Base-by-base conservation (phyloP, 371 early-diverging fungal species). In the Lichtheimia ramosa region DNA sequence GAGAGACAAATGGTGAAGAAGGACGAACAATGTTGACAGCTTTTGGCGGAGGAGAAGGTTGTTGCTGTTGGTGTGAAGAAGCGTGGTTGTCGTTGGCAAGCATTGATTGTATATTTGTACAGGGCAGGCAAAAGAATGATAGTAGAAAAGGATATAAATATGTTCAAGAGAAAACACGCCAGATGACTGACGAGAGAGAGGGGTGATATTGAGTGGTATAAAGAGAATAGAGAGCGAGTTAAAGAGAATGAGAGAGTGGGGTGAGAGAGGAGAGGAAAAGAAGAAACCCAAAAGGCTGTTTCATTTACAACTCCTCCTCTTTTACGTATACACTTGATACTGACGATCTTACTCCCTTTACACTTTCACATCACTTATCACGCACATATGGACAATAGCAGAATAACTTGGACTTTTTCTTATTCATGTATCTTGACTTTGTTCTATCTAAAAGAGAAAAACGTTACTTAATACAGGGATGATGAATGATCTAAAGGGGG, bases 1-100 rank as follows among this genome's bases (percentile, higher is more conserved):
- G 54, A 23, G 59, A 51, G 21, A 65, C 48, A 34, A 62, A 56
- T 48, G 62, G 62, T 39, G 62, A 59, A 41, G 62, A 62, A 51
- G 67, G 67, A 40, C 67, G 67, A 51, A 66, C 58, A 54, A 63
- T 63, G 58, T 63, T 63, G 54, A 63, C 64, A 24, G 64, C 64
- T 51, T 63, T 63, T 7, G 64, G 64, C 20, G 64, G 59, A 51
- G 42, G 54, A 23, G 53, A 56, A 51, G 43, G 56, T 28, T 14
- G 62, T 41, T 43, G 62, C 27, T 41, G 56, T 43, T 56, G 27
- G 24, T 51, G 25, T 14, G n/a, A 27, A 34, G 34, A 34, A 34
- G n/a, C 27, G 48, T 48, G 51, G 24, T 59, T 56, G 51, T 62
- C 62, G 23, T 59, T 63, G 23, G 52, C 58, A 28, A 63, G 56